Evolutionary conservation across 2,329 filamentous ascomycete species (phyloP), one percentile per base, ranked within the genome.

Genomic region (Sporothrix luriei): DNA sequence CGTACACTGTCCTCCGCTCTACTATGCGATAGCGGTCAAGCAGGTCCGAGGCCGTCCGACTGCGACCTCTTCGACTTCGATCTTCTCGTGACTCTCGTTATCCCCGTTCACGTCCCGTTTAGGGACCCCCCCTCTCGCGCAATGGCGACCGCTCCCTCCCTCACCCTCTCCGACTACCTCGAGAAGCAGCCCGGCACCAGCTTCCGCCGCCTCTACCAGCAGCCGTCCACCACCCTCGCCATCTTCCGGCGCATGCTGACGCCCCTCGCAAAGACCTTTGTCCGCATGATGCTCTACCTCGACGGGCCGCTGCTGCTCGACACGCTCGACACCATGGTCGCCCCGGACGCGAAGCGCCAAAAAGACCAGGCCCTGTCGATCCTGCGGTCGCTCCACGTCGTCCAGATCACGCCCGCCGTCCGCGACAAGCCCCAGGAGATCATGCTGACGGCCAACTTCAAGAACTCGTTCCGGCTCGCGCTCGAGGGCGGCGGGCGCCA

Each of bases 181-280:
- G 94, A 98, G 85, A 89, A 90, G 78, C 90, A 97, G 76, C 92
- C 92, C 65, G 93, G 94, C 73, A 93, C 91, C 54, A 96, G 93
- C 48, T 97, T 98, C 80, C 88, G 89, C 78, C 91, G 92, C 79
- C 86, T 99, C 59, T 99, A 99, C 84, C 91, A 94, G 82, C 94
- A 97, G 83, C 95, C 95, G 40, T 97, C 94, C 54, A 97, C 95
- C 1, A 91, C 94, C 49, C 88, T 99, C 74, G 95, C 95, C 74
- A 94, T 99, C 76, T 98, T 98, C 79, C 89, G 95, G 74, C 94
- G 95, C 82, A 97, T 99, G 93, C 87, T 99, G 70, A 93, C 95
- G 70, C 91, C 96, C 77, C 82, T 98, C 72, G 94, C 95, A 75
- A 98, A 99, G 84, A 93, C 90, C 19, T 91, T 99, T 76, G 94